Percentiles rank a stretch among this genome's conserved stretches.
Evolutionary conservation across 2,329 filamentous ascomycete species (phyloP).

Genomic region (Rosellinia necatrix): DNA sequence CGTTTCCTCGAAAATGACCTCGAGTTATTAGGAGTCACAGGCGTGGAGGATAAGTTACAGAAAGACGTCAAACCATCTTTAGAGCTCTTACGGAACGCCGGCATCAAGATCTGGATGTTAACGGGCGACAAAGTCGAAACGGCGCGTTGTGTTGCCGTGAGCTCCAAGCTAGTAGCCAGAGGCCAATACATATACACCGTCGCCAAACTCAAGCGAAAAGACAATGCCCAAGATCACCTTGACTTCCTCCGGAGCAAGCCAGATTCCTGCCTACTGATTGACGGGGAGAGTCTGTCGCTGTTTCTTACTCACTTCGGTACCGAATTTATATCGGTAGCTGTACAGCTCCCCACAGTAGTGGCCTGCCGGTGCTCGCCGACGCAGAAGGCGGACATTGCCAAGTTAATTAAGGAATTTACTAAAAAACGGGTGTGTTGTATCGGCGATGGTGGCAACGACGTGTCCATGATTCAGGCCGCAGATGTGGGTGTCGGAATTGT

Average conservation of each 20-base stretch:
- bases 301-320: constrained; percentile 81
- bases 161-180: constrained; percentile 88
- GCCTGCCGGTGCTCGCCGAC: constrained; percentile 96
- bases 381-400: constrained; percentile 93
- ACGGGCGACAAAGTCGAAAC: constrained; percentile 99
- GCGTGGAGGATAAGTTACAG: constrained; percentile 96
- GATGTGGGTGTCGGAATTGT: constrained; percentile 98
- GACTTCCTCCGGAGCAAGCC: constrained; percentile 88
- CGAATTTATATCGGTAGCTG: constrained; percentile 87
- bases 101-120: constrained; percentile 99
- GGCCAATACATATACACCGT: constrained; percentile 97
- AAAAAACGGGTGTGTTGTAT: constrained; percentile 97
- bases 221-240: constrained; percentile 83
- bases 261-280: constrained; percentile 86
- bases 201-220: constrained; percentile 79
- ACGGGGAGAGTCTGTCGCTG: constrained; percentile 85
- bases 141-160: constrained; percentile 92
- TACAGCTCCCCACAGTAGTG: constrained; percentile 87
- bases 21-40: constrained; percentile 94
- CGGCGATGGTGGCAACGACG: constrained; percentile 96
- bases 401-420: constrained; percentile 86
- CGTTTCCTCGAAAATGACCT: constrained; percentile 85
- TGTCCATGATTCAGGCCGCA: constrained; percentile 98
- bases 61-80: constrained; percentile 93
- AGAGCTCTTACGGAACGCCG: constrained; percentile 92